phyloP scores from a whole-genome alignment of 2,329 filamentous ascomycete species.

The Chaetomium sp. region DNA sequence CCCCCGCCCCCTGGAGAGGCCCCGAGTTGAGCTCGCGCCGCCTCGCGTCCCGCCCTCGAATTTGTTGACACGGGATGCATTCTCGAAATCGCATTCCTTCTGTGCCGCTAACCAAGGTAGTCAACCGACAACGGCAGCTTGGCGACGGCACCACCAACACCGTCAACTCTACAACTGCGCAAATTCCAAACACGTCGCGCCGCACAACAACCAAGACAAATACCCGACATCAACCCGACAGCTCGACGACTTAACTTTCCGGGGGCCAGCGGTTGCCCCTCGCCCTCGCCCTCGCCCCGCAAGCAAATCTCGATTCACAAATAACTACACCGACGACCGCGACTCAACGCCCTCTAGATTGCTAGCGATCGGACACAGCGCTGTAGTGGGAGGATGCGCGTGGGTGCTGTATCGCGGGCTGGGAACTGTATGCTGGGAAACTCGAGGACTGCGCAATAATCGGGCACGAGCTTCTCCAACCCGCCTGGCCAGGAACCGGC shows the following conservation, averaged over 20 bases:
- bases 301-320: constrained; percentile 1
- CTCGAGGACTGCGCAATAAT: constrained; percentile 24
- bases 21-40: constrained; percentile 22
- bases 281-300: constrained; percentile 15
- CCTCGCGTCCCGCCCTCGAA: constrained; percentile 34
- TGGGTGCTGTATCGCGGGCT: constrained; percentile 28
- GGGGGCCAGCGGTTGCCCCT: constrained; percentile 1
- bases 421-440: constrained; percentile 33
- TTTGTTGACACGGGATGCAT: constrained; percentile 38
- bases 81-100: constrained; percentile 18
- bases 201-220: constrained; percentile 12
- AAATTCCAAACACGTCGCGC: background rate
- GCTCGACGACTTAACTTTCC: constrained; percentile 3
- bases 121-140: constrained; percentile 12
- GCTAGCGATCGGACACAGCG: background rate
- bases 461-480: background rate
- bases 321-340: background rate
- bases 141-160: constrained; percentile 9
- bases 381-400: constrained; percentile 30
- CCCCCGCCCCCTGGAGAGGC: constrained; percentile 14
- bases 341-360: constrained; percentile 11
- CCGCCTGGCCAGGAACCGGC: constrained; percentile 6
- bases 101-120: constrained; percentile 16
- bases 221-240: constrained; percentile 13
- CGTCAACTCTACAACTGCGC: background rate